Conservation (phyloP, 306 rosid genomes). For the Prunus kanzakura region DNA sequence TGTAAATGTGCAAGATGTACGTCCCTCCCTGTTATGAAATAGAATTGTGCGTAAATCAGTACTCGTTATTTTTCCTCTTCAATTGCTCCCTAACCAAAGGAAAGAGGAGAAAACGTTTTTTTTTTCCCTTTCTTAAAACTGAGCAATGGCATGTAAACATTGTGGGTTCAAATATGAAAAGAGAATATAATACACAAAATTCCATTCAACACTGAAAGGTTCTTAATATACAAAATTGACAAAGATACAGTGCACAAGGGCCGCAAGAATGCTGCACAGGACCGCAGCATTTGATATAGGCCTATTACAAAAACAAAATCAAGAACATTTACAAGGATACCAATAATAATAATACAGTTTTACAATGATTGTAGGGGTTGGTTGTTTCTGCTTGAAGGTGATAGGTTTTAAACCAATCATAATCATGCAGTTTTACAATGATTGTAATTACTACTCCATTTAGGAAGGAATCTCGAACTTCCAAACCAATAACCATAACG, state of each 20-base stretch:
- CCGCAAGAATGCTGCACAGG: no score
- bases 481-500: not conserved
- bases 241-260: not conserved
- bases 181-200: not conserved
- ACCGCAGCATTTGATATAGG: not conserved
- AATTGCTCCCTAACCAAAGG: not conserved
- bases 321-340: not conserved
- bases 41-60: not conserved
- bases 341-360: not conserved
- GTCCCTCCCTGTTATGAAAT: not conserved
- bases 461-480: not conserved
- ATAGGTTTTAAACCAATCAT: not conserved
- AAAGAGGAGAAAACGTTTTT: no score
- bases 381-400: not conserved
- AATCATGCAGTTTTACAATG: not conserved
- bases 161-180: not conserved
- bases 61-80: not conserved
- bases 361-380: not conserved
- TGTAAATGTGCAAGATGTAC: not conserved
- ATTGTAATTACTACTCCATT: not conserved
- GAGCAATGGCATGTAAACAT: not conserved
- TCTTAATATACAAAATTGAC: not conserved
- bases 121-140: no score
- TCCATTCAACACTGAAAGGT: conserved; percentile 3
- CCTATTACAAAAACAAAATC: not conserved